Conservation (phyloP, 148 eudicot genomes). For the Rhododendron ferrugineum region DNA sequence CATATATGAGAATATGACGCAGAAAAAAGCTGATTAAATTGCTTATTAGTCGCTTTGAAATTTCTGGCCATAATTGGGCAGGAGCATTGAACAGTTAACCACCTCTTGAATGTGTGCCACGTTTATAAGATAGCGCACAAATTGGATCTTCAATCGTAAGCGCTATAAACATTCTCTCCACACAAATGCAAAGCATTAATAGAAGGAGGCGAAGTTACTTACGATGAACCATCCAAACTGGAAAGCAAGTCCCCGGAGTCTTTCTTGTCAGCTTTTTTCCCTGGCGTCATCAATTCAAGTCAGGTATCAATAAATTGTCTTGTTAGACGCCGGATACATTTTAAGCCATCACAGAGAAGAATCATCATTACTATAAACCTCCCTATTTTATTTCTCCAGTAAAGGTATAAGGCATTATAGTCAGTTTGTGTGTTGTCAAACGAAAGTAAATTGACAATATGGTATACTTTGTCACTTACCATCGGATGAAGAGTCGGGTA, state of each 20-base stretch:
- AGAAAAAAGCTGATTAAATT: slow-evolving; percentile 3
- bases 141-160: background rate
- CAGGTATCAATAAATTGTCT: background rate
- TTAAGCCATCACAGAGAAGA: background rate
- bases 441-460: background rate
- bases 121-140: background rate
- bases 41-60: background rate
- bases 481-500: background rate
- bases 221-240: slow-evolving; percentile 39
- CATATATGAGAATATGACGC: background rate
- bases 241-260: slow-evolving; percentile 37
- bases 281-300: background rate
- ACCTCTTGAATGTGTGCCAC: background rate
- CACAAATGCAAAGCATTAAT: background rate
- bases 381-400: background rate
- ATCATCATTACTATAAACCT: background rate
- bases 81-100: background rate
- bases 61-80: background rate
- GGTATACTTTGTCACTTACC: background rate
- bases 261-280: background rate
- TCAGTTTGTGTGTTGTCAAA: background rate
- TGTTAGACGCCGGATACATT: background rate
- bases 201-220: slow-evolving; percentile 17
- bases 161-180: background rate
- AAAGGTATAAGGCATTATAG: background rate